A percentile compares a stretch with the other conserved stretches of the same genome.
Evolutionary conservation across 495 filamentous ascomycete species (phyloP).

Genomic region (Halenospora varia): DNA sequence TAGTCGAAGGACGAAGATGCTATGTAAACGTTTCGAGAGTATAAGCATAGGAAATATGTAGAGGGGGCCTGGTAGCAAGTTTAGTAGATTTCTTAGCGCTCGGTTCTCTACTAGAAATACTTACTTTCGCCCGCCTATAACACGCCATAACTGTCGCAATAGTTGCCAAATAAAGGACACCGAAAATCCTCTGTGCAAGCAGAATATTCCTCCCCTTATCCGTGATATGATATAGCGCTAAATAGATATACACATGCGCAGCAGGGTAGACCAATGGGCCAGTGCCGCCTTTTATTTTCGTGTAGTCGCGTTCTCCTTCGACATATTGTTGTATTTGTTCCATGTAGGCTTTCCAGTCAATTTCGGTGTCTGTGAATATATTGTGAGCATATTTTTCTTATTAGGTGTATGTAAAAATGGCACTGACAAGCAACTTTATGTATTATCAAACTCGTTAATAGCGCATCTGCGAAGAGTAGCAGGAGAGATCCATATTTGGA

Average conservation of each 20-base stretch:
- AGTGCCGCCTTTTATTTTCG: constrained; percentile 78
- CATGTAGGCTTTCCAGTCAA: constrained; percentile 98
- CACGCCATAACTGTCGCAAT: constrained; percentile 74
- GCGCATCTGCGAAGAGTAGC: constrained; percentile 68
- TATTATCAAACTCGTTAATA: constrained; percentile 72
- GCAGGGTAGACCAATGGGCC: constrained; percentile 94
- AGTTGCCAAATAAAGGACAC: constrained; percentile 67
- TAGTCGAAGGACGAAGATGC: constrained; percentile 83
- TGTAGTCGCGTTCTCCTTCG: constrained; percentile 84
- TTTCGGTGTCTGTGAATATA: constrained; percentile 76
- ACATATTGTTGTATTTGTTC: constrained; percentile 78
- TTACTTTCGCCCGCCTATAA: constrained; percentile 69
- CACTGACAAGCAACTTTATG: constrained; percentile 81
- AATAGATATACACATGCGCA: constrained; percentile 89
- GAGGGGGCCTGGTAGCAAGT: constrained; percentile 61
- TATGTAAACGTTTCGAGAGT: constrained; percentile 88
- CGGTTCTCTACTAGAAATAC: neutral
- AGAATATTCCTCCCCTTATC: constrained; percentile 71
- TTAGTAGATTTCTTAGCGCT: constrained; percentile 5
- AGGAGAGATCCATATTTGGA: constrained; percentile 40
- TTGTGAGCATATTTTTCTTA: neutral
- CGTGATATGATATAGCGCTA: constrained; percentile 72
- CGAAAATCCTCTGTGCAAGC: constrained; percentile 77
- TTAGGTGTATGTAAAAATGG: neutral
- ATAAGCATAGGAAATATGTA: constrained; percentile 86